Percentiles rank a stretch among this genome's conserved stretches.
Evolutionary conservation across 306 rosid species (phyloP).

Genomic region (Purshia tridentata): DNA sequence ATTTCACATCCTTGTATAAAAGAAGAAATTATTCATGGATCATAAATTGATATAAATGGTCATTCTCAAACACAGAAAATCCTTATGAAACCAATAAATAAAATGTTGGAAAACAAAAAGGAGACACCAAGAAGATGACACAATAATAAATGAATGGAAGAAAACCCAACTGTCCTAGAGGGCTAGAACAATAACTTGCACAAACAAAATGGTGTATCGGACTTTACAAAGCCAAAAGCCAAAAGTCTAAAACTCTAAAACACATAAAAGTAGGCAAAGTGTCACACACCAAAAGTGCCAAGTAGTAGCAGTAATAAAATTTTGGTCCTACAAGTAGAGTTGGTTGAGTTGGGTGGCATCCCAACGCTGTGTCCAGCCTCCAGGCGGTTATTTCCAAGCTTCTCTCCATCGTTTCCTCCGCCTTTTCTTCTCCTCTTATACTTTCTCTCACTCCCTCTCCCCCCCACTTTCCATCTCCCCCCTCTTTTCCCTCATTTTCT

Average conservation of each 20-base stretch:
- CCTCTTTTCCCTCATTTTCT: slow-evolving; percentile 14
- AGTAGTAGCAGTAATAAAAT: background rate
- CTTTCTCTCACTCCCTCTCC: background rate
- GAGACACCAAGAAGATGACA: no score
- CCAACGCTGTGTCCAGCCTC: background rate
- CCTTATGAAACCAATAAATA: no score
- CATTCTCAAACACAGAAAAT: no score
- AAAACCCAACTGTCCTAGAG: background rate
- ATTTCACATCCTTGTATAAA: no score
- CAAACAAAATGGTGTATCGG: background rate
- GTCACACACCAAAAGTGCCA: background rate
- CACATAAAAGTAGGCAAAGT: background rate
- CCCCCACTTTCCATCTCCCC: background rate
- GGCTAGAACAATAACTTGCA: background rate
- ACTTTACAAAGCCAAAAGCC: background rate
- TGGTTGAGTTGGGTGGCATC: slow-evolving; percentile 26
- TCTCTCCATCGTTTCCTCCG: slow-evolving; percentile 71
- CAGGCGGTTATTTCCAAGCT: slow-evolving; percentile 61
- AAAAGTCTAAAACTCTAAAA: no score
- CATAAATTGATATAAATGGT: no score
- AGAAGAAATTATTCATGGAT: no score
- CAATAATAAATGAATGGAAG: no score
- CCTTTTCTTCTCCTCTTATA: slow-evolving; percentile 25
- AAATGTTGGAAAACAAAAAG: no score
- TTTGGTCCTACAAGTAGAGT: background rate